Percentiles rank a stretch among this genome's conserved stretches.
phyloP scores from a whole-genome alignment of 345 rosid species.

The Eucalyptus sp. region DNA sequence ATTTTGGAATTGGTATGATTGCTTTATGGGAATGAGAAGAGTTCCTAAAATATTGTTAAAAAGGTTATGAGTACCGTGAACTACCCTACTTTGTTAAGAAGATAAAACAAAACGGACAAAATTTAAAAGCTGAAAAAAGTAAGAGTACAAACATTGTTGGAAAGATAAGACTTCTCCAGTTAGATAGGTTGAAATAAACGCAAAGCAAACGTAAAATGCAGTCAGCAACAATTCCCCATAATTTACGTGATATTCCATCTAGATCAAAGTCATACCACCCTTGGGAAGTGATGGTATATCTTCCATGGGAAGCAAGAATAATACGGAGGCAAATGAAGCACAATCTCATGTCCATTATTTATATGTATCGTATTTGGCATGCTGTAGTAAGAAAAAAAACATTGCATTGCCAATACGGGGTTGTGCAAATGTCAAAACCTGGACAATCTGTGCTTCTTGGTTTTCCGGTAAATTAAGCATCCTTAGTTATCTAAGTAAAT shows the following conservation, averaged over 20 bases:
- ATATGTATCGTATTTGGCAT: neutral
- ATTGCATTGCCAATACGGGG: neutral
- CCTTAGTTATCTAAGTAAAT: neutral
- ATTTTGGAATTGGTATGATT: neutral
- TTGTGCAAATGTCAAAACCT: neutral
- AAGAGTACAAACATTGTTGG: neutral
- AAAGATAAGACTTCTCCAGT: neutral
- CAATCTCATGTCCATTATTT: neutral
- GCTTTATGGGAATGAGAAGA: neutral
- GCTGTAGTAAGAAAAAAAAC: rapidly evolving
- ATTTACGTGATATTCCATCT: neutral
- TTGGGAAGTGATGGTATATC: neutral
- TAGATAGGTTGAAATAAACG: neutral
- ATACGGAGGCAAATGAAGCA: neutral
- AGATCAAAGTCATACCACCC: neutral
- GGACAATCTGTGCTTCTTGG: neutral
- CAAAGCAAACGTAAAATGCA: neutral
- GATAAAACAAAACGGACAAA: neutral
- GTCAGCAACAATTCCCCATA: neutral
- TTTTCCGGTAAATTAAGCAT: rapidly evolving
- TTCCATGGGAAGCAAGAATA: rapidly evolving
- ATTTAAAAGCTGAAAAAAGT: neutral
- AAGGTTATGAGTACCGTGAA: neutral
- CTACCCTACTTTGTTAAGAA: neutral
- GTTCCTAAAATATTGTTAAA: neutral